A percentile compares a stretch with the other conserved stretches of the same genome.
Conservation (phyloP, 1,139 yeast species). For the Pichia sp. region DNA sequence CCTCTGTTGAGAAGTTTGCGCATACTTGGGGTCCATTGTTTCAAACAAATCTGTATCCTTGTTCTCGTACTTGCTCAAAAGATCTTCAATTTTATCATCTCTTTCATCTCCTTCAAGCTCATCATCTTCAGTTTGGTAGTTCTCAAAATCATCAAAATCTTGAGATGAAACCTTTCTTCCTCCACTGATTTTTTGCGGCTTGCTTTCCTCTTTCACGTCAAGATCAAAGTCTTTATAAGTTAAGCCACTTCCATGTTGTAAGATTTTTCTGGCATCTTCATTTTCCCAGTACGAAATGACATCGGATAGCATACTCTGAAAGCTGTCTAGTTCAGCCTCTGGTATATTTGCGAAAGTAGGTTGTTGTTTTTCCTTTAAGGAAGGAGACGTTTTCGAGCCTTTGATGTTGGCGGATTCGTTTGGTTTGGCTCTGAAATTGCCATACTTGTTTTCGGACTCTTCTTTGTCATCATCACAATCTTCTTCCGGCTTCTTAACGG, state of each 20-base stretch:
- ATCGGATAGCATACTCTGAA: slow-evolving; percentile 4
- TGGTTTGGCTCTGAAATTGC: not conserved
- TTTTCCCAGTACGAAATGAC: slow-evolving; percentile 11
- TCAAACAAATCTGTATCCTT: slow-evolving; percentile 15
- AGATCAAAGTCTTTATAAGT: slow-evolving; percentile 7
- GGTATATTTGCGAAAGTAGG: slow-evolving; percentile 2
- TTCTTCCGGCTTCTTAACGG: no score
- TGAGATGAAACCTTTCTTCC: not conserved
- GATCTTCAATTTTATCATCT: not conserved
- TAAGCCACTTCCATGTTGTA: slow-evolving; percentile 5
- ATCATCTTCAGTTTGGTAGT: not conserved
- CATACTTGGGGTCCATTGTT: slow-evolving; percentile 5
- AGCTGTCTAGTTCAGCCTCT: slow-evolving; percentile 1
- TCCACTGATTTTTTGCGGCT: not conserved
- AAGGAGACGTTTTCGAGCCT: no score
- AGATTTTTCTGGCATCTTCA: slow-evolving; percentile 5
- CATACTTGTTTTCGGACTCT: not conserved
- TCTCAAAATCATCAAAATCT: not conserved
- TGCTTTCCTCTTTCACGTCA: slow-evolving; percentile 4
- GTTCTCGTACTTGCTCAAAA: not conserved
- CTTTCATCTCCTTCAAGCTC: not conserved
- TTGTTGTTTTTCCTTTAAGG: no score
- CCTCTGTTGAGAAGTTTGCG: slow-evolving; percentile 10
- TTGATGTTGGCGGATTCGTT: no score
- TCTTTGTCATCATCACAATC: slow-evolving; percentile 8